Evolutionary conservation across 2,329 filamentous ascomycete species (phyloP).

Genomic region (Pseudovirgaria hyperparasitica): DNA sequence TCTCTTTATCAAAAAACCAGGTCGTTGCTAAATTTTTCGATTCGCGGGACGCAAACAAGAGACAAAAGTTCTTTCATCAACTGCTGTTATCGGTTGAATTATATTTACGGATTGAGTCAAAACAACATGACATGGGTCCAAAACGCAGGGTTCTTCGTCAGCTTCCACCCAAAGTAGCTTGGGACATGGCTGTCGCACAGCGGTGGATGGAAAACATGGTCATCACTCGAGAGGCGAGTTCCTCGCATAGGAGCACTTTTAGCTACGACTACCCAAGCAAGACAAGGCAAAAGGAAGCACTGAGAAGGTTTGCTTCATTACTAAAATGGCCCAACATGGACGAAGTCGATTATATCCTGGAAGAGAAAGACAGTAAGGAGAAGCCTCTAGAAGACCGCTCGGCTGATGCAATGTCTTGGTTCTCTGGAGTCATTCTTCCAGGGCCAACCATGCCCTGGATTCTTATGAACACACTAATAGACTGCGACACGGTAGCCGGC

Average conservation of each 20-base stretch:
- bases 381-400: slow-evolving; percentile 45
- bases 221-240: slow-evolving; percentile 45
- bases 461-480: slow-evolving; percentile 66
- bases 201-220: slow-evolving; percentile 60
- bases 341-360: slow-evolving; percentile 50
- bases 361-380: slow-evolving; percentile 39
- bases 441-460: slow-evolving; percentile 60
- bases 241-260: slow-evolving; percentile 33
- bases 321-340: slow-evolving; percentile 68
- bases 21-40: slow-evolving; percentile 62
- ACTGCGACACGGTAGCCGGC: slow-evolving; percentile 57
- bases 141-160: slow-evolving; percentile 52
- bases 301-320: slow-evolving; percentile 54
- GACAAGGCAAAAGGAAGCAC: slow-evolving; percentile 53
- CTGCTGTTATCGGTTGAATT: slow-evolving; percentile 62
- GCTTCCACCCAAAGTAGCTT: slow-evolving; percentile 58
- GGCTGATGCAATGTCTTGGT: slow-evolving; percentile 65
- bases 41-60: slow-evolving; percentile 42
- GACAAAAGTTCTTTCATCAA: slow-evolving; percentile 62
- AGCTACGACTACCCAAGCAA: slow-evolving; percentile 53
- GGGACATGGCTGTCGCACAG: slow-evolving; percentile 60
- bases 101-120: slow-evolving; percentile 54
- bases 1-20: slow-evolving; percentile 56
- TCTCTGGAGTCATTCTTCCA: slow-evolving; percentile 60
- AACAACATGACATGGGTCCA: slow-evolving; percentile 46